These are phyloP conservation scores for Lactarius hatsudake DNA, from an alignment of 768 basidiomycete genomes.

Conservation along the genomic window DNA sequence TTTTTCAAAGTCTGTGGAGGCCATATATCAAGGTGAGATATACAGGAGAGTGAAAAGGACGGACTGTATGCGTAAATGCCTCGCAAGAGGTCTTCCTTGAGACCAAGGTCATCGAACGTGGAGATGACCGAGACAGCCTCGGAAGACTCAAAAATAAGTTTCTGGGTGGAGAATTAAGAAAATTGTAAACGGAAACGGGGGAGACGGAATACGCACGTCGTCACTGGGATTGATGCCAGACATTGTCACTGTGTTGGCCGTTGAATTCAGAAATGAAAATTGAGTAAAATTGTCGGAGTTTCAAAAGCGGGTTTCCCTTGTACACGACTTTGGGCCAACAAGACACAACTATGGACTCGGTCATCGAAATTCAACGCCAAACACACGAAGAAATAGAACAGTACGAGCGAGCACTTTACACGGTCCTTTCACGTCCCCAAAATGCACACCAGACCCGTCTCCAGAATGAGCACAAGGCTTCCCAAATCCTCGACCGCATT, in stretches of 20 bases:
- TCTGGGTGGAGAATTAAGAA: conserved; percentile 40
- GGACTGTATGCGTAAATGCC: conserved; percentile 98
- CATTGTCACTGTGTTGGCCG: conserved; percentile 31
- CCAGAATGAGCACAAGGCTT: conserved; percentile 84
- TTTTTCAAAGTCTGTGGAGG: conserved; percentile 79
- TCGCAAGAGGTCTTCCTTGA: conserved; percentile 93
- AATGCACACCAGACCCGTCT: conserved; percentile 60
- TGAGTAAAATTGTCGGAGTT: conserved; percentile 24
- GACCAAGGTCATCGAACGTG: conserved; percentile 83
- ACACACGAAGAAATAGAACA: conserved; percentile 95
- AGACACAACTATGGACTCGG: conserved; percentile 71
- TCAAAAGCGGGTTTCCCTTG: conserved; percentile 3
- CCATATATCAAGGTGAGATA: conserved; percentile 8
- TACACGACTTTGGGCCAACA: conserved; percentile 1
- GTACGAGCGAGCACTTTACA: conserved; percentile 83
- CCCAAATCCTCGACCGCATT: conserved; percentile 86
- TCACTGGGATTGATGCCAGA: too few species aligned
- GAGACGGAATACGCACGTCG: conserved; percentile 13
- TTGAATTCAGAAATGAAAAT: conserved; percentile 37
- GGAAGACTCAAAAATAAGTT: conserved; percentile 94
- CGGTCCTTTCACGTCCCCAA: conserved; percentile 68
- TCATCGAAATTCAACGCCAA: conserved; percentile 91
- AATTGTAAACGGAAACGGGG: not conserved
- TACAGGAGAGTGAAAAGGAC: conserved; percentile 31
- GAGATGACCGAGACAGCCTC: conserved; percentile 88